A percentile compares a stretch with the other conserved stretches of the same genome.
These are phyloP conservation scores for Alternaria gaisen DNA, from an alignment of 2,329 filamentous ascomycete genomes.

Conservation along the genomic window DNA sequence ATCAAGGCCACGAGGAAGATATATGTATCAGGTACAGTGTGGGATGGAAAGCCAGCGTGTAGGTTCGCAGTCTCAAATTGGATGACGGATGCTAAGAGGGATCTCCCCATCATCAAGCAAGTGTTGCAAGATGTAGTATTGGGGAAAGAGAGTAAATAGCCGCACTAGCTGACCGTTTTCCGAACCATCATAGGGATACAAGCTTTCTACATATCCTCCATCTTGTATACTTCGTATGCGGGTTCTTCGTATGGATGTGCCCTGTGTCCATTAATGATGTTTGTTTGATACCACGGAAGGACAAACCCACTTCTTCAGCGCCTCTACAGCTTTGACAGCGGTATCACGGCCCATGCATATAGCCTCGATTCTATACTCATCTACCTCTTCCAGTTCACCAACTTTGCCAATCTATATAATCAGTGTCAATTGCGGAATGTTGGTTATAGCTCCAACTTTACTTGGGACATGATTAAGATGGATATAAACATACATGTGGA, in stretches of 20 bases:
- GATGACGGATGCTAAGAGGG: slow-evolving; percentile 74
- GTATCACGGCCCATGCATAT: slow-evolving; percentile 68
- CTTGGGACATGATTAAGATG: background rate
- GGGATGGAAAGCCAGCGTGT: slow-evolving; percentile 76
- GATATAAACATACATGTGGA: slow-evolving; percentile 55
- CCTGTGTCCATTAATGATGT: slow-evolving; percentile 32
- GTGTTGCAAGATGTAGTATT: slow-evolving; percentile 63
- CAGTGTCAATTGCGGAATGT: background rate
- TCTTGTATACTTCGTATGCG: slow-evolving; percentile 57
- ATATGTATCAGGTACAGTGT: slow-evolving; percentile 83
- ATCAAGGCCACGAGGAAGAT: slow-evolving; percentile 80
- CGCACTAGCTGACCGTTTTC: background rate
- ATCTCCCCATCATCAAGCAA: slow-evolving; percentile 70
- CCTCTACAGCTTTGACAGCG: slow-evolving; percentile 65
- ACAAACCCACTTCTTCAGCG: slow-evolving; percentile 65
- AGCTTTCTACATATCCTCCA: slow-evolving; percentile 53
- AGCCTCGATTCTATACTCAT: slow-evolving; percentile 70
- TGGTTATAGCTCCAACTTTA: background rate
- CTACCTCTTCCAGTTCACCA: slow-evolving; percentile 66
- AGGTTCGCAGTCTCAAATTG: slow-evolving; percentile 90
- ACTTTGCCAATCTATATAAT: slow-evolving; percentile 61
- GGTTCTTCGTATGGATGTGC: slow-evolving; percentile 58
- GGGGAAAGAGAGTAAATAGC: background rate
- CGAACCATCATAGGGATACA: background rate
- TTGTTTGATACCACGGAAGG: background rate